phyloP scores from a whole-genome alignment of 768 basidiomycete species.

The Macrolepiota albuminosa region DNA sequence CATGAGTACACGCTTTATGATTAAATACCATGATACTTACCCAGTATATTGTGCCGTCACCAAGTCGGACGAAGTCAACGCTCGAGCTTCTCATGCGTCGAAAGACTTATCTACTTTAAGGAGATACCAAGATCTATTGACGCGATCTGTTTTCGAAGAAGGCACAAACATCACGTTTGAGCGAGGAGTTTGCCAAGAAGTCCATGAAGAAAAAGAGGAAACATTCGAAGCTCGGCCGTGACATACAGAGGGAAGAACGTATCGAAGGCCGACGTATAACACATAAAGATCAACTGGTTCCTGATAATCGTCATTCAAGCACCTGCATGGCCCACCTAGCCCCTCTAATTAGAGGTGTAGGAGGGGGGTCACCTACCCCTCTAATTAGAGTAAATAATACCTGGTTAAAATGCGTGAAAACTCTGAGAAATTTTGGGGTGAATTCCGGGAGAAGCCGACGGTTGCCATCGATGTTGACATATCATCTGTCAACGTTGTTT shows the following conservation, averaged over 20 bases:
- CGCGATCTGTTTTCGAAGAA: neutral
- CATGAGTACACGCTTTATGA: neutral
- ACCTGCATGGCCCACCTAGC: no score
- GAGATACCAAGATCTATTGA: neutral
- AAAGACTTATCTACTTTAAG: neutral
- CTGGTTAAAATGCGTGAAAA: no score
- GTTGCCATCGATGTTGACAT: no score
- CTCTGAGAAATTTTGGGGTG: no score
- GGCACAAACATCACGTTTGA: neutral
- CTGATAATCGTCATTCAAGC: neutral
- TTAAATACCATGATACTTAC: neutral
- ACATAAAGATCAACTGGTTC: neutral
- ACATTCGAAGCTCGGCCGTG: no score
- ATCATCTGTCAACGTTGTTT: no score
- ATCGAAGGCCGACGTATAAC: neutral
- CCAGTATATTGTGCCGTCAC: neutral
- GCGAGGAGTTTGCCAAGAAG: neutral
- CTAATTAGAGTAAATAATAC: no score
- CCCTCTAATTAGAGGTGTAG: no score
- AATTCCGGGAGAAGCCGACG: no score
- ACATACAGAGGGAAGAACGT: neutral
- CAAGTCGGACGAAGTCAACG: neutral
- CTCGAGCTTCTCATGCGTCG: neutral
- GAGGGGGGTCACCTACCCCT: no score
- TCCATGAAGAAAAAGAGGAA: neutral